Conservation (phyloP, 148 eudicot genomes). For the Rhododendron ovatum region DNA sequence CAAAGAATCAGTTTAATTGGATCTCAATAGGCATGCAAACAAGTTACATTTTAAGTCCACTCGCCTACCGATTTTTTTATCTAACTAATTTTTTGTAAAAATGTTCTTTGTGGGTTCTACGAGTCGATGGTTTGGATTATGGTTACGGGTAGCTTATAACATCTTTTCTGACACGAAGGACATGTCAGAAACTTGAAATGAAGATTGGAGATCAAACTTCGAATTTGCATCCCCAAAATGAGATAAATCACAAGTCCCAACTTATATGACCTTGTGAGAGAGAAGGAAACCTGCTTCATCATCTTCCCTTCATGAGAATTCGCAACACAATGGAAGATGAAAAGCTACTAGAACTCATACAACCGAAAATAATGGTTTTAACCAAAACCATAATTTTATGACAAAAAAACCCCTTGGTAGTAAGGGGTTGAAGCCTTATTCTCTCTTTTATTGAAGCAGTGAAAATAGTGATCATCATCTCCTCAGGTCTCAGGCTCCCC, state of each 20-base stretch:
- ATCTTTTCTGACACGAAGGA: neutral
- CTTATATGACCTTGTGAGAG: neutral
- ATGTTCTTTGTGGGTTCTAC: neutral
- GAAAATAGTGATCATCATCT: neutral
- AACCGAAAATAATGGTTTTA: neutral
- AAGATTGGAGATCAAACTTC: neutral
- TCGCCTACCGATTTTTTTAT: neutral
- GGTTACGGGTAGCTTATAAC: neutral
- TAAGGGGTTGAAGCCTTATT: neutral
- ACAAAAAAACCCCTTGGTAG: neutral
- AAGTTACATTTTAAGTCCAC: neutral
- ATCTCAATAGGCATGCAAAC: no score
- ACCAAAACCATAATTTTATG: neutral
- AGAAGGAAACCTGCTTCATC: neutral
- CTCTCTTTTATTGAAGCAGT: conserved; percentile 5
- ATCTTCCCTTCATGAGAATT: neutral
- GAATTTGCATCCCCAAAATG: neutral
- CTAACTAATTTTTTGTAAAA: neutral
- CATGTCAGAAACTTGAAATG: neutral
- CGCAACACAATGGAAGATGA: neutral
- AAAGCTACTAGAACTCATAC: neutral
- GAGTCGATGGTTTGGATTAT: neutral
- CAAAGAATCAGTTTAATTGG: no score
- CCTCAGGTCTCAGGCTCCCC: conserved; percentile 66
- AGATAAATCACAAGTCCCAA: neutral